Conservation (phyloP, 176 grass and related monocot species). For the Melocanna baccifera region DNA sequence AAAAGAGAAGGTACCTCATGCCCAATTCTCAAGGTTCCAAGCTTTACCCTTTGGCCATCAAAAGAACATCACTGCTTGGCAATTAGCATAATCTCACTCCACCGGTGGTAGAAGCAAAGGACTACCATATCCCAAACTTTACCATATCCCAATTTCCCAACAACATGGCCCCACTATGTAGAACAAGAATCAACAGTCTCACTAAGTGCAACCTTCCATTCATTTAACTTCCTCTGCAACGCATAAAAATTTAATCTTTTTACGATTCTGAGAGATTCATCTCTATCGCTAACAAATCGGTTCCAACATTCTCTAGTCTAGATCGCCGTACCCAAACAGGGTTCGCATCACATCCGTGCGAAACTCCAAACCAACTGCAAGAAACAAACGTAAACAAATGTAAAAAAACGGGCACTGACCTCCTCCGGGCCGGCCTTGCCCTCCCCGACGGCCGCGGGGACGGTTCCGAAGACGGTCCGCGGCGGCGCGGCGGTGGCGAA, state of each 20-base stretch:
- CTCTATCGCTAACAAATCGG: background rate
- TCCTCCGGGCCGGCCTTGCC: conserved; percentile 29
- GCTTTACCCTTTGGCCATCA: background rate
- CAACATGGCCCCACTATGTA: background rate
- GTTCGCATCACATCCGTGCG: background rate
- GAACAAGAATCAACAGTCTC: background rate
- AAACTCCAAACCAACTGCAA: background rate
- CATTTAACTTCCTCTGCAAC: background rate
- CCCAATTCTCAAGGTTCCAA: conserved; percentile 17
- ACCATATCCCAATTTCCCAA: background rate
- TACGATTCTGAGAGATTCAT: background rate
- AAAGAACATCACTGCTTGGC: background rate
- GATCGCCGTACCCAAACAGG: background rate
- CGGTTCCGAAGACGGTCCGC: conserved; percentile 26
- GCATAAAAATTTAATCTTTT: background rate
- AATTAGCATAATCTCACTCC: background rate
- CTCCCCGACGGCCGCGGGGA: conserved; percentile 1
- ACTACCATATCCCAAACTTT: background rate
- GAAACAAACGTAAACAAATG: background rate
- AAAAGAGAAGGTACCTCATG: background rate
- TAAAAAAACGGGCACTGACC: conserved; percentile 17
- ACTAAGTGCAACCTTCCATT: background rate
- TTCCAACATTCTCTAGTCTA: background rate
- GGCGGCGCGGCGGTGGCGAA: conserved; percentile 56
- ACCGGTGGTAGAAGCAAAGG: background rate